These are phyloP conservation scores for Coniochaeta sp. DNA, from an alignment of 2,329 filamentous ascomycete species.

Conservation along the genomic window DNA sequence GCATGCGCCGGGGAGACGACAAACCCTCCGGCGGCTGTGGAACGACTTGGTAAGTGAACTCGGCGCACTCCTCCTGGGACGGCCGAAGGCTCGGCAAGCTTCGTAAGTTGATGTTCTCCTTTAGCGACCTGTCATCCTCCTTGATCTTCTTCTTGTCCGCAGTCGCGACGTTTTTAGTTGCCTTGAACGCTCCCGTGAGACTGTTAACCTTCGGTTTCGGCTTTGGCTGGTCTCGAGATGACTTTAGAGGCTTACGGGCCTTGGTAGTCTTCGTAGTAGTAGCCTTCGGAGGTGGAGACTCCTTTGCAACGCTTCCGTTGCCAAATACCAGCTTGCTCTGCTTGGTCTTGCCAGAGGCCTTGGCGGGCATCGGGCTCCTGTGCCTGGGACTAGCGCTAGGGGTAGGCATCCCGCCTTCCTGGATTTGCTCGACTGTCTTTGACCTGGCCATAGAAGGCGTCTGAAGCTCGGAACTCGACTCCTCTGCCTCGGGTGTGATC, in stretches of 20 bases:
- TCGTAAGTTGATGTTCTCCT: neutral
- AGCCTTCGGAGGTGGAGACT: slow-evolving; percentile 2
- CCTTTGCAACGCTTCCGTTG: slow-evolving; percentile 16
- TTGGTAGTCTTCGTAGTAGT: slow-evolving; percentile 13
- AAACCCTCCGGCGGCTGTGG: neutral
- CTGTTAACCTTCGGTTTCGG: slow-evolving; percentile 26
- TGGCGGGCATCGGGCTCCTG: slow-evolving; percentile 30
- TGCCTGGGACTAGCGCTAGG: slow-evolving; percentile 49
- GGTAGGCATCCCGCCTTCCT: slow-evolving; percentile 45
- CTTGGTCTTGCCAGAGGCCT: slow-evolving; percentile 33
- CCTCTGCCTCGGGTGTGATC: slow-evolving; percentile 7
- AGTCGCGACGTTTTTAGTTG: slow-evolving; percentile 29
- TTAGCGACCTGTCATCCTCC: neutral
- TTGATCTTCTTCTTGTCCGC: slow-evolving; percentile 8
- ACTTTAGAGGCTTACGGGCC: slow-evolving; percentile 21
- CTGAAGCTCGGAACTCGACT: neutral
- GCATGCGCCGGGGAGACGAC: neutral
- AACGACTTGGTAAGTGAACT: neutral
- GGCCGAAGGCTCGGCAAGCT: neutral
- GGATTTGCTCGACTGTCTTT: slow-evolving; percentile 32
- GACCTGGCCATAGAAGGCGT: slow-evolving; percentile 22
- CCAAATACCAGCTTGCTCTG: slow-evolving; percentile 44
- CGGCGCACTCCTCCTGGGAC: neutral
- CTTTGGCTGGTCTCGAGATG: slow-evolving; percentile 22
- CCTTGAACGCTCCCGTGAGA: slow-evolving; percentile 34